Base-by-base conservation (phyloP, 2,329 filamentous ascomycete genomes). In the Xylariaceae sp. region DNA sequence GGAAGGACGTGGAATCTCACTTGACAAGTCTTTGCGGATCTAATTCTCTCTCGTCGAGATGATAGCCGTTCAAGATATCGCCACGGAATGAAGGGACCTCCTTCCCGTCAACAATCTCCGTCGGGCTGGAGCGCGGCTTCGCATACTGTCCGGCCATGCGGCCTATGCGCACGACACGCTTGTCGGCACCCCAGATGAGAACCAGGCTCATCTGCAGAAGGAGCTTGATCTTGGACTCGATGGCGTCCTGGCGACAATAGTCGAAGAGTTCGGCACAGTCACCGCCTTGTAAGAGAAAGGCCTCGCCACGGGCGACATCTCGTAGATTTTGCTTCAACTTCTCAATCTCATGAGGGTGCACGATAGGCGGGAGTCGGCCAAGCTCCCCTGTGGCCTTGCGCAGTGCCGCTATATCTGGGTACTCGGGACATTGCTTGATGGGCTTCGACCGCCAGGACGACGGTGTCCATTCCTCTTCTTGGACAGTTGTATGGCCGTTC, bases 111-210 rank as follows among this genome's bases (percentile, higher is more conserved):
- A 94, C 69, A 2, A 80, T 74, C 67, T 98, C 92, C 26, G 80
- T 89, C 0, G 90, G 85, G 53, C 83, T 94, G 3, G 88, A 95
- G 40, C 92, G 74, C 2, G 90, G 92, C 67, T 98, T 98, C 19
- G 92, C 92, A 58, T 95, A 98, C 70, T 98, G 92, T 3, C 92
- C 92, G 9, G 92, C 92, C 81, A 97, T 96, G 44, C 92, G 81
- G 12, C 88, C 92, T 56, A 98, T 94, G 51, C 92, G 81, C 33
- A 98, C 88, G 3, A 98, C 88, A 5, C 86, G 85, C 66, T 80
- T 81, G 65, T 75, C 72, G 43, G 73, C 74, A 51, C 87, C 92
- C 83, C 89, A 96, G 61, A 97, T 89, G 44, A 98, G 73, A 1
- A 98, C 87, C 52, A 98, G 69, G 50, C 87, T 94, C 90, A 98